A percentile compares a stretch with the other conserved stretches of the same genome.
These are phyloP conservation scores for Mortierella claussenii DNA, from an alignment of 192 early-diverging fungal genomes.

Conservation along the genomic window DNA sequence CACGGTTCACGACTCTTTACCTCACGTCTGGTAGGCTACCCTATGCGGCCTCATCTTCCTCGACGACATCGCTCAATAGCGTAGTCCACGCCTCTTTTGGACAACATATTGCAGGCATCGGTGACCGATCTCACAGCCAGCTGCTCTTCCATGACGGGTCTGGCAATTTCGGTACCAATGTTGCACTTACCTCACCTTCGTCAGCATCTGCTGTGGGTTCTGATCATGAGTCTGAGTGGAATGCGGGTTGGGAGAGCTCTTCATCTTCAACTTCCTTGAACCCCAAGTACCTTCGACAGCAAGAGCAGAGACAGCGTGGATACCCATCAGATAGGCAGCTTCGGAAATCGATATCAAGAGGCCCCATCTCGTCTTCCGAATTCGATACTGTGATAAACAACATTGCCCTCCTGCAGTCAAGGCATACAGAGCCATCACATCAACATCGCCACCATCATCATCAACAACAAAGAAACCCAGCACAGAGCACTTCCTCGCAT, in stretches of 20 bases:
- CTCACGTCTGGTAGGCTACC: background rate
- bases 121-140: constrained; percentile 4
- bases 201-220: constrained; percentile 2
- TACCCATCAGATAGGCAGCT: background rate
- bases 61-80: constrained; percentile 5
- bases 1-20: background rate
- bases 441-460: background rate
- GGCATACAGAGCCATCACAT: background rate
- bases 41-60: background rate
- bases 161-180: constrained; percentile 23
- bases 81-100: background rate
- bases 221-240: constrained; percentile 16
- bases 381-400: constrained; percentile 16
- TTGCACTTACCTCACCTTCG: no score
- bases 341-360: background rate
- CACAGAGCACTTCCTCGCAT: no score
- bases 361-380: constrained; percentile 5
- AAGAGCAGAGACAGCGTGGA: background rate
- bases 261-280: constrained; percentile 8
- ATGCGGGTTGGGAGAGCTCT: constrained; percentile 21
- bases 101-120: background rate
- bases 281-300: background rate
- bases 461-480: no score
- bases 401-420: constrained; percentile 13
- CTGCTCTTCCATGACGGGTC: constrained; percentile 48